These are phyloP conservation scores for Apiospora phragmitis DNA, from an alignment of 2,329 filamentous ascomycete genomes.

Conservation along the genomic window DNA sequence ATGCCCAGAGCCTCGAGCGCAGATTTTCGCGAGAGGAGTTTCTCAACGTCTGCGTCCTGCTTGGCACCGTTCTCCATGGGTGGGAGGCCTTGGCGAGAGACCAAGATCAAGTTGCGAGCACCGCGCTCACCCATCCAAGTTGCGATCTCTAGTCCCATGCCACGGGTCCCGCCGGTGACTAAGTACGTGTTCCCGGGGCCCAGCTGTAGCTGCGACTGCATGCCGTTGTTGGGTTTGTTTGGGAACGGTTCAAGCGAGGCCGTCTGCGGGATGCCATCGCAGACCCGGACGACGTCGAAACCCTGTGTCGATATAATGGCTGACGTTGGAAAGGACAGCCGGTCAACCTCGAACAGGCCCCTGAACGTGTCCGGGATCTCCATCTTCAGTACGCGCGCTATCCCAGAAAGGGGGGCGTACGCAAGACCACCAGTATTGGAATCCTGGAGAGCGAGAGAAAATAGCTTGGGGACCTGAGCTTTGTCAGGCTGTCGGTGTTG, in stretches of 20 bases:
- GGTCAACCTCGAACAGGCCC: slow-evolving; percentile 35
- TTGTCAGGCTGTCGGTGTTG: too few relatives aligned
- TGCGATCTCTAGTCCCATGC: slow-evolving; percentile 38
- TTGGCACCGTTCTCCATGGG: slow-evolving; percentile 31
- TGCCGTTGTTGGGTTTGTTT: background rate
- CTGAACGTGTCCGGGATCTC: slow-evolving; percentile 41
- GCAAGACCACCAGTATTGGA: slow-evolving; percentile 29
- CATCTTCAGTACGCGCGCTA: slow-evolving; percentile 36
- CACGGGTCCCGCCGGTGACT: slow-evolving; percentile 40
- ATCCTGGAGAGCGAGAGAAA: background rate
- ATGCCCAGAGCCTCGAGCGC: slow-evolving; percentile 33
- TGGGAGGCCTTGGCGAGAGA: slow-evolving; percentile 39
- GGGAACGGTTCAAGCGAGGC: slow-evolving; percentile 16
- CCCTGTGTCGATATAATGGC: slow-evolving; percentile 39
- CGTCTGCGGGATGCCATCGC: slow-evolving; percentile 36
- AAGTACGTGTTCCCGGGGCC: slow-evolving; percentile 39
- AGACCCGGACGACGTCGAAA: slow-evolving; percentile 37
- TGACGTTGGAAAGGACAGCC: slow-evolving; percentile 31
- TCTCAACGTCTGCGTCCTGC: background rate
- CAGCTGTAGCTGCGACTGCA: background rate
- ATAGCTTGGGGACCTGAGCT: too few relatives aligned
- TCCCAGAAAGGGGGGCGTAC: slow-evolving; percentile 35
- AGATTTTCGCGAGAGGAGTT: slow-evolving; percentile 21
- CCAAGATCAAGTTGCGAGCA: slow-evolving; percentile 39
- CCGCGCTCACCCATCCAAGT: slow-evolving; percentile 39